These are phyloP conservation scores for Musa troglodytarum DNA, from an alignment of 176 grass and related monocot species.

Conservation along the genomic window DNA sequence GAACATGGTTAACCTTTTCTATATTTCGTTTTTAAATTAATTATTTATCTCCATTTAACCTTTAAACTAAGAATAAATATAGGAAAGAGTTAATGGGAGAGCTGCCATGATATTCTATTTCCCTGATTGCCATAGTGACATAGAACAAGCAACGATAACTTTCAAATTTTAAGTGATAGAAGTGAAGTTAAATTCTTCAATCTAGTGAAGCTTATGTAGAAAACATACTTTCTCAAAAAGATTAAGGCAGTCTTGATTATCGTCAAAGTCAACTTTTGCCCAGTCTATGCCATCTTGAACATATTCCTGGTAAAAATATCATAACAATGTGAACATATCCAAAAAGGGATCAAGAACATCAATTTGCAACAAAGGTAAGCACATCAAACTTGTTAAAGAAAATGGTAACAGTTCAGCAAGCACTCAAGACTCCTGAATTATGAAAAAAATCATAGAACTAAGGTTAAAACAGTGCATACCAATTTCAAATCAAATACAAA, in stretches of 20 bases:
- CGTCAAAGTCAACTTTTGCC: slow-evolving; percentile 97
- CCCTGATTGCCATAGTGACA: too few relatives aligned
- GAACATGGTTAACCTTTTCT: too few relatives aligned
- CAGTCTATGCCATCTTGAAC: slow-evolving; percentile 97
- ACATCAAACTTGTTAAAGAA: background rate
- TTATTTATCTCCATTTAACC: too few relatives aligned
- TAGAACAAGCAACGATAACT: too few relatives aligned
- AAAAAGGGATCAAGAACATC: slow-evolving; percentile 4
- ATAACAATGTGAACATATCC: background rate
- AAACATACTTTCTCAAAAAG: slow-evolving; percentile 81
- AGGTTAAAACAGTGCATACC: too few relatives aligned
- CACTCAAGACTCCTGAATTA: background rate
- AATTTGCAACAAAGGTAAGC: background rate
- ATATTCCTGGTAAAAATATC: slow-evolving; percentile 61
- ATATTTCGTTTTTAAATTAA: too few relatives aligned
- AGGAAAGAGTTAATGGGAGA: too few relatives aligned
- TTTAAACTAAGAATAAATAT: too few relatives aligned
- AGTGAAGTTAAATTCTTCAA: too few relatives aligned
- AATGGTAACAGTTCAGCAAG: background rate
- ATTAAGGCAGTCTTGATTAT: slow-evolving; percentile 85
- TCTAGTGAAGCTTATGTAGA: background rate
- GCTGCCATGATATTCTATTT: too few relatives aligned
- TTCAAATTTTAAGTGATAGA: too few relatives aligned
- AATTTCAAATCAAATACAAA: too few relatives aligned
- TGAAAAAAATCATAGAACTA: background rate